A percentile compares a stretch with the other conserved stretches of the same genome.
Evolutionary conservation across 345 rosid genomes (phyloP).

Genomic region (Aquilaria yunnanensis): DNA sequence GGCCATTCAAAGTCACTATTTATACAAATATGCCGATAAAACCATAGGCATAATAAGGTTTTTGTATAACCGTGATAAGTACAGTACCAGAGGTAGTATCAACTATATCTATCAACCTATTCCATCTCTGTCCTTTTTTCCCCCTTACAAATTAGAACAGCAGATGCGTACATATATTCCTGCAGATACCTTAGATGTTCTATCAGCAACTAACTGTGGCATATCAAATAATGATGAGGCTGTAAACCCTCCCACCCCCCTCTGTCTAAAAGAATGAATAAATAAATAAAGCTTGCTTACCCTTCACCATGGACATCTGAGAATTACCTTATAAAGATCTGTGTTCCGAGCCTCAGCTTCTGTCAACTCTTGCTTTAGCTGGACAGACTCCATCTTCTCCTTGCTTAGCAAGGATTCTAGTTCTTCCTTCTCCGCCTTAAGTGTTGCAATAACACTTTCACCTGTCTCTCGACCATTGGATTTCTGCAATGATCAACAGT

Average conservation of each 20-base stretch:
- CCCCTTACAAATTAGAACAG: too few relatives aligned
- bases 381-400: conserved; percentile 63
- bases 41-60: too few relatives aligned
- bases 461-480: conserved; percentile 40
- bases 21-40: too few relatives aligned
- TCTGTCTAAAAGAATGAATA: neutral
- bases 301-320: neutral
- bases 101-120: too few relatives aligned
- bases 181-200: too few relatives aligned
- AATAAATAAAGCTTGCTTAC: neutral
- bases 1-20: too few relatives aligned
- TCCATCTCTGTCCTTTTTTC: too few relatives aligned
- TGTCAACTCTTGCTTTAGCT: conserved; percentile 64
- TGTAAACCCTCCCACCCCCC: neutral
- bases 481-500: conserved; percentile 35
- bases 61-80: too few relatives aligned
- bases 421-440: conserved; percentile 81
- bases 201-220: too few relatives aligned
- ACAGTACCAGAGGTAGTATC: too few relatives aligned
- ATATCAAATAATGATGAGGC: too few relatives aligned
- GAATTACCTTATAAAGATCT: conserved; percentile 72
- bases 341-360: conserved; percentile 73
- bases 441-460: conserved; percentile 39
- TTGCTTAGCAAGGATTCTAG: conserved; percentile 61
- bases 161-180: too few relatives aligned